Evolutionary conservation across 192 early-diverging fungal genomes (phyloP), one percentile per base, ranked within the genome.

Genomic region (Blastocladiella britannica): DNA sequence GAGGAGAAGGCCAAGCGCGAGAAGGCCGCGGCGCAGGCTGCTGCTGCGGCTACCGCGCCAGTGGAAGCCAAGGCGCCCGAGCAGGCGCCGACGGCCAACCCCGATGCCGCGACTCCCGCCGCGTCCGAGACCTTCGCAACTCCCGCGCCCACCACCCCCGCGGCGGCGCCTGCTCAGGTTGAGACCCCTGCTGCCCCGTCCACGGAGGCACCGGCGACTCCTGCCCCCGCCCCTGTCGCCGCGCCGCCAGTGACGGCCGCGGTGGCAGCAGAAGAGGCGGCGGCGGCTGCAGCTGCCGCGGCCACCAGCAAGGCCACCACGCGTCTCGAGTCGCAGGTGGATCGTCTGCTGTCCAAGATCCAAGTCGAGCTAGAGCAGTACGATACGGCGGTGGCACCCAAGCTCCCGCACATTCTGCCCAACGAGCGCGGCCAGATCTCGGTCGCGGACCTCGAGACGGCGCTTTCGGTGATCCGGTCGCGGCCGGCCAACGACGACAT

Each of bases 261-360:
- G 24, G 22, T 26, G 5, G 58, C 28, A 24, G 62, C 58, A 18
- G 66, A 76, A 23, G 74, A 74, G 52, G 73, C 70, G 25, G 71
- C 69, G 25, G 65, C 72, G 57, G n/a, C n/a, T n/a, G n/a, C n/a
- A n/a, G n/a, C n/a, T n/a, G n/a, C n/a, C n/a, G 64, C 63, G 28
- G 62, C 77, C 53, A 65, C 78, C 12, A 63, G 75, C 52, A 80
- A 82, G 54, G 68, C 74, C 3, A 69, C 76, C 6, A 62, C 69
- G 37, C 68, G 76, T 26, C 68, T 89, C 58, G 75, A 80, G 9
- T 67, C 69, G 43, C 78, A 77, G 24, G 72, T 89, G 7, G 82
- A 87, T 64, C 86, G 85, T 70, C 86, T 89, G 85, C 75, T 89
- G 57, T 60, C 64, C 52, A 77, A 75, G 58, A 72, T 89, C 25